phyloP scores from a whole-genome alignment of 2,329 filamentous ascomycete species.

The Epicoccum sorghinum region DNA sequence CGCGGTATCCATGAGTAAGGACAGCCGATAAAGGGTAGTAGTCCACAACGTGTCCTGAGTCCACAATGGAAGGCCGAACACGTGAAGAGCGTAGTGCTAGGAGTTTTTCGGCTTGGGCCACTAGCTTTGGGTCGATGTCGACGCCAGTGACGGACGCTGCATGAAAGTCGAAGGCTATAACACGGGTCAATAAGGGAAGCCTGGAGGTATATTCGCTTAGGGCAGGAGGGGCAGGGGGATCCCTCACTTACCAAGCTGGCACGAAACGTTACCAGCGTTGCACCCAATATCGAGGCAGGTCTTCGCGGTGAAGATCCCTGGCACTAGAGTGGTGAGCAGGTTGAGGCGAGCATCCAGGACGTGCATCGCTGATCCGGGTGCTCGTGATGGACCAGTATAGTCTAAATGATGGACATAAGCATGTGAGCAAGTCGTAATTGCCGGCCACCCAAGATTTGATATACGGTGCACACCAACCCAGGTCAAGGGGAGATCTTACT shows the following conservation, averaged over 20 bases:
- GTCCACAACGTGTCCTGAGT: conserved; percentile 25
- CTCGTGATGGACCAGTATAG: conserved; percentile 47
- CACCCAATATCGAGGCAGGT: conserved; percentile 48
- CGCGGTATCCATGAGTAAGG: conserved; percentile 41
- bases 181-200: conserved; percentile 31
- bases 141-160: conserved; percentile 47
- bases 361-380: conserved; percentile 44
- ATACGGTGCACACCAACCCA: background rate
- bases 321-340: conserved; percentile 40
- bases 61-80: conserved; percentile 30
- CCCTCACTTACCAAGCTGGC: conserved; percentile 47
- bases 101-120: conserved; percentile 45
- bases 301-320: conserved; percentile 44
- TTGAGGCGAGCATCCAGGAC: conserved; percentile 46
- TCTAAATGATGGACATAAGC: conserved; percentile 30
- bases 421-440: conserved; percentile 25
- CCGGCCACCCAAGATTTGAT: conserved; percentile 10
- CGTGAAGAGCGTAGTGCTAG: conserved; percentile 46
- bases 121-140: conserved; percentile 47
- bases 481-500: conserved; percentile 25
- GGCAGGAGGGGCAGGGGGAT: conserved; percentile 21
- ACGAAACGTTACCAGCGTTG: conserved; percentile 47
- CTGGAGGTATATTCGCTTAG: conserved; percentile 16
- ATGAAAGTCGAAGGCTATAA: conserved; percentile 46
- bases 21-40: conserved; percentile 48